These are phyloP conservation scores for Aspergillus aculeatinus DNA, from an alignment of 2,329 filamentous ascomycete genomes.

Conservation along the genomic window DNA sequence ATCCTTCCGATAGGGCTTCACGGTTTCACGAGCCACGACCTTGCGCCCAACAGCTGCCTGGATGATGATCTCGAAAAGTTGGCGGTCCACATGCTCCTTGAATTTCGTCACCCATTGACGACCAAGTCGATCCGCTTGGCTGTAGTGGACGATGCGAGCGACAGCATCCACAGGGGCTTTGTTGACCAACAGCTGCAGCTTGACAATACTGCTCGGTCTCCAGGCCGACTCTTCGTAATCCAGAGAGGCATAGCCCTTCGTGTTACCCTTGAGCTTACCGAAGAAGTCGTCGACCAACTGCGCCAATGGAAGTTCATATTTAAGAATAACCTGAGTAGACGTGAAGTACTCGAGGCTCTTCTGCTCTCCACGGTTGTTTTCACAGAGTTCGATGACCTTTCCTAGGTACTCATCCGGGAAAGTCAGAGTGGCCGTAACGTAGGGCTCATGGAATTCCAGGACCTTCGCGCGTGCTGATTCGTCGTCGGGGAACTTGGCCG, in stretches of 20 bases:
- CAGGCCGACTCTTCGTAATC: slow-evolving; percentile 97
- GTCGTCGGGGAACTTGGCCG: slow-evolving; percentile 81
- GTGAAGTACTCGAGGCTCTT: slow-evolving; percentile 89
- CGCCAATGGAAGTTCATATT: slow-evolving; percentile 83
- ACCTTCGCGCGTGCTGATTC: slow-evolving; percentile 57
- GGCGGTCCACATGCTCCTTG: slow-evolving; percentile 91
- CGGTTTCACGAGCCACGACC: slow-evolving; percentile 86
- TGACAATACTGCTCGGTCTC: slow-evolving; percentile 74
- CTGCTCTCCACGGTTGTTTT: slow-evolving; percentile 83
- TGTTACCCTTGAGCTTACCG: slow-evolving; percentile 88
- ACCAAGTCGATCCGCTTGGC: slow-evolving; percentile 77
- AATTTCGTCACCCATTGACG: slow-evolving; percentile 91
- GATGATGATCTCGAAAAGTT: slow-evolving; percentile 97
- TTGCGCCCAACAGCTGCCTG: slow-evolving; percentile 81
- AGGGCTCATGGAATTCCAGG: slow-evolving; percentile 67
- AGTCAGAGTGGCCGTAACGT: slow-evolving; percentile 80
- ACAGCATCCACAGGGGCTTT: slow-evolving; percentile 92
- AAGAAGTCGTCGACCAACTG: slow-evolving; percentile 97
- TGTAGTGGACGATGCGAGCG: slow-evolving; percentile 80
- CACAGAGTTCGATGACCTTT: slow-evolving; percentile 91
- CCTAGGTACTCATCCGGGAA: slow-evolving; percentile 92
- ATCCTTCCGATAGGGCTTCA: slow-evolving; percentile 96
- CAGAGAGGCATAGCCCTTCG: slow-evolving; percentile 91
- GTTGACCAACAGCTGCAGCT: slow-evolving; percentile 91
- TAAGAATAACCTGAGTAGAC: slow-evolving; percentile 86